phyloP scores from a whole-genome alignment of 805 yeast species.

The Candida peoriensis region DNA sequence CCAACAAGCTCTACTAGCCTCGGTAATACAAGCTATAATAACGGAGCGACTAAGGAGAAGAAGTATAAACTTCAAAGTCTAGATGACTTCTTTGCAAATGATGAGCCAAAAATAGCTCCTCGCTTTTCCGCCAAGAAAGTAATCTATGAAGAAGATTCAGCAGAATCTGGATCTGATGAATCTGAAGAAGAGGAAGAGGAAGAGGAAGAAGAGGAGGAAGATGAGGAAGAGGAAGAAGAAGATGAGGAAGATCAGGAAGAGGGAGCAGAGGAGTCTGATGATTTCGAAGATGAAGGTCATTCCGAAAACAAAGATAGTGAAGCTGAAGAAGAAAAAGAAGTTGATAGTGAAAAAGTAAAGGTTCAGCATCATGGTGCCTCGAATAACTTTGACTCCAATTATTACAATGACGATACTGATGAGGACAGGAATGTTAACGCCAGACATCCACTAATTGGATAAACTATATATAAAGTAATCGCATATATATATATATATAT shows the following conservation, averaged over 20 bases:
- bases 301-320: slow-evolving; percentile 21
- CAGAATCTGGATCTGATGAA: slow-evolving; percentile 28
- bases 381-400: slow-evolving; percentile 26
- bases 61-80: slow-evolving; percentile 66
- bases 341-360: not conserved
- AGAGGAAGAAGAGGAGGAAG: slow-evolving; percentile 20
- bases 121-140: slow-evolving; percentile 8
- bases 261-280: slow-evolving; percentile 8
- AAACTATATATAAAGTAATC: too few species aligned
- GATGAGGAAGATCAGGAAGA: slow-evolving; percentile 11
- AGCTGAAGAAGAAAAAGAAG: slow-evolving; percentile 24
- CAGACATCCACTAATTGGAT: not conserved
- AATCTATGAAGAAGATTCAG: slow-evolving; percentile 20
- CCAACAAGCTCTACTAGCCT: too few species aligned
- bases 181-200: slow-evolving; percentile 25
- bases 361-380: slow-evolving; percentile 1
- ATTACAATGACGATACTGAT: slow-evolving; percentile 7
- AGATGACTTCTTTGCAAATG: slow-evolving; percentile 76
- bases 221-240: slow-evolving; percentile 20
- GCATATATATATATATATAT: too few species aligned
- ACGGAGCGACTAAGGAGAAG: slow-evolving; percentile 20
- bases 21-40: too few species aligned
- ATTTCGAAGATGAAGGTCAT: slow-evolving; percentile 13
- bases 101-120: slow-evolving; percentile 23
- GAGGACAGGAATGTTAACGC: too few species aligned